phyloP scores from a whole-genome alignment of 495 filamentous ascomycete genomes.

The Evernia prunastri region DNA sequence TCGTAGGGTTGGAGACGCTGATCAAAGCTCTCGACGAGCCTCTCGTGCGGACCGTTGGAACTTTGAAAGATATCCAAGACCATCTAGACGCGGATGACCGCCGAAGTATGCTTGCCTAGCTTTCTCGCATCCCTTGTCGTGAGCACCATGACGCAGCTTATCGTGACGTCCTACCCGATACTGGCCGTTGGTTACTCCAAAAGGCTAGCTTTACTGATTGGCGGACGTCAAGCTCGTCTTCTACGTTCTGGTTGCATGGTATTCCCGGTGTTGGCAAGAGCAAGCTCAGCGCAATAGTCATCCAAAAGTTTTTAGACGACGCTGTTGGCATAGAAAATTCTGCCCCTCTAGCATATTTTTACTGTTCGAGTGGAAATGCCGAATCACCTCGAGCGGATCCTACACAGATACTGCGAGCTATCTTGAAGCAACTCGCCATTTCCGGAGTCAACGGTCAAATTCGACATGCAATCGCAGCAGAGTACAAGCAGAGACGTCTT shows the following conservation, averaged over 20 bases:
- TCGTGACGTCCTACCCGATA: constrained; percentile 5
- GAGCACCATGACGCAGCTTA: background rate
- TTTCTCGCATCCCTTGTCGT: constrained; percentile 1
- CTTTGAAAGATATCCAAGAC: background rate
- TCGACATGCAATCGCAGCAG: constrained; percentile 1
- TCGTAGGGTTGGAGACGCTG: constrained; percentile 6
- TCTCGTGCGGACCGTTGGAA: constrained; percentile 1
- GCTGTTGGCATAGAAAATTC: background rate
- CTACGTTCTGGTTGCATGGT: background rate
- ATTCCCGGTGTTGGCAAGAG: constrained; percentile 7
- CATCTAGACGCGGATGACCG: background rate
- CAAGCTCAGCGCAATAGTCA: constrained; percentile 2
- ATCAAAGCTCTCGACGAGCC: constrained; percentile 3
- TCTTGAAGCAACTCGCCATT: constrained; percentile 3
- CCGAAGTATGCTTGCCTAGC: background rate
- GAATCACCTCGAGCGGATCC: background rate
- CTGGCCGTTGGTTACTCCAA: constrained; percentile 5
- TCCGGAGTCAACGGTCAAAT: background rate
- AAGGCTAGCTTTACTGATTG: background rate
- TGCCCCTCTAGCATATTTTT: constrained; percentile 7
- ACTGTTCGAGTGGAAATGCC: background rate
- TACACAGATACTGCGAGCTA: constrained; percentile 2
- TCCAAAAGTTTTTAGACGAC: background rate
- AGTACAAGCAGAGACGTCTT: constrained; percentile 7
- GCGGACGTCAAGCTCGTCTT: constrained; percentile 7